phyloP scores from a whole-genome alignment of 73 alveolate species.

The Tetrahymena thermophila region DNA sequence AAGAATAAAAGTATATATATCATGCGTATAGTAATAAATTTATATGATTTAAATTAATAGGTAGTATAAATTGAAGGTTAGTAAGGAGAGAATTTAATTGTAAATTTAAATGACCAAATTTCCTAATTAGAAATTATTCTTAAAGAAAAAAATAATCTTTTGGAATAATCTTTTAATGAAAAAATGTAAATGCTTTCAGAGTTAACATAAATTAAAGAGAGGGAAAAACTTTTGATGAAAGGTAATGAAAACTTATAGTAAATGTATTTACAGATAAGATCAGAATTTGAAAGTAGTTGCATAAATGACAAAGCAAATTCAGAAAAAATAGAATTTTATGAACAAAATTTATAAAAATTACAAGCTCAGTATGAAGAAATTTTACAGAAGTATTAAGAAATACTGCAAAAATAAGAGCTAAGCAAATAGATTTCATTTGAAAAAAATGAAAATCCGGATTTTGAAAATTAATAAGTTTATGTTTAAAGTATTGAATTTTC shows the following conservation, averaged over 20 bases:
- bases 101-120: background rate
- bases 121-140: background rate
- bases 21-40: background rate
- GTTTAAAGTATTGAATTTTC: background rate
- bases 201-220: background rate
- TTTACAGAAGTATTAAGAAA: too few species aligned
- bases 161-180: background rate
- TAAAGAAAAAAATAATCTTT: background rate
- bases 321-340: background rate
- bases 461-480: too few species aligned
- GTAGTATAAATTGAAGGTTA: background rate
- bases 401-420: background rate
- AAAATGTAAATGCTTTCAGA: conserved; percentile 1
- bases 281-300: background rate
- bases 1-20: too few species aligned
- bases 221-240: background rate
- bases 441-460: too few species aligned
- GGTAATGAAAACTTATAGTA: background rate
- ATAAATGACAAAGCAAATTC: background rate
- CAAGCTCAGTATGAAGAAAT: background rate
- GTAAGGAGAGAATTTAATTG: background rate
- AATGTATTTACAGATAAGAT: background rate
- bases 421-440: too few species aligned
- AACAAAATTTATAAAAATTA: background rate
- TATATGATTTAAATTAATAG: background rate